Base-by-base conservation (phyloP, 192 early-diverging fungal species). In the Backusella luteola region DNA sequence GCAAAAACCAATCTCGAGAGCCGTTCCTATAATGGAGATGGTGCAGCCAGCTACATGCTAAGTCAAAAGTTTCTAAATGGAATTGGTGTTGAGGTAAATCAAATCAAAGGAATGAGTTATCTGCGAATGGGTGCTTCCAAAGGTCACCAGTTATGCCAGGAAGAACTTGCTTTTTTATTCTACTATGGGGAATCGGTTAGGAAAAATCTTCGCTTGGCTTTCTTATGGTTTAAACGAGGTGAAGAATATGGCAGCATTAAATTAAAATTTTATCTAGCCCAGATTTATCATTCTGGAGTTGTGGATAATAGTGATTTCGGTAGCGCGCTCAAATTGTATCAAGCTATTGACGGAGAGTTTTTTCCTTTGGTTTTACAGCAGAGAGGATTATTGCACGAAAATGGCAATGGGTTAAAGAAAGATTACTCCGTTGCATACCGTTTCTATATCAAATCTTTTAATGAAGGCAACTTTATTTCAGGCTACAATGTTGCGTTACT, bases 51-150 rank as follows among this genome's bases (percentile, higher is more conserved):
- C 0, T 63, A 63, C 1, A 0, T 0, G 2, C 3, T 63, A 63
- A 11, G 21, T 29, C 56, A 29, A 63, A 63, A 14, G 0, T 63
- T 14, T 29, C 2, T 63, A 14, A 0, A 63, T 12, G 56, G 26
- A 8, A 63, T 0, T 0, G 23, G 1, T 14, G 0, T 26, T 0
- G 11, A 63, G 0, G 12, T 7, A 12, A 1, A 63, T 4, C 11
- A 0, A 0, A 1, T 9, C 2, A 26, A 63, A 14, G 21, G 19
- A 29, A 3, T 63, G 2, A 0, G 1, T 3, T 26, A 23, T 26
- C 56, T 63, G 29, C 56, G 56, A 63, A 15, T 3, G 6, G 56
- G 23, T 1, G 56, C 23, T 26, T 1, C 0, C 6, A 23, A 63
- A 29, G 23, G 0, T 1, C 11, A 63, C 23, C 2, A 11, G 0